These are phyloP conservation scores for Serendipita sp. DNA, from an alignment of 768 basidiomycete species.

Conservation along the genomic window DNA sequence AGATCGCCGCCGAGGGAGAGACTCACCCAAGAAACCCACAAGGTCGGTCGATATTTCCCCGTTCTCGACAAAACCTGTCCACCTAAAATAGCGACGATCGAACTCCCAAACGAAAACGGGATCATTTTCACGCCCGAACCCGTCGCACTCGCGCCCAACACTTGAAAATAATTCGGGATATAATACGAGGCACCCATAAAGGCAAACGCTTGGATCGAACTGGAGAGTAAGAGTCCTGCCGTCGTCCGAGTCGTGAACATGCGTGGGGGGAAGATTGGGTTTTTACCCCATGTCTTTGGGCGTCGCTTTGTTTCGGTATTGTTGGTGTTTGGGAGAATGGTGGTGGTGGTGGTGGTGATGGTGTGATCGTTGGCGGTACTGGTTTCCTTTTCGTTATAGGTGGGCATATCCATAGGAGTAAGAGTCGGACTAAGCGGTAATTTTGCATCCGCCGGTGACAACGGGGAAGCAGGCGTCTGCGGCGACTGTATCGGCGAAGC, in stretches of 20 bases:
- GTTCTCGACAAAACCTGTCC: slow-evolving; percentile 43
- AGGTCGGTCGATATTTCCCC: slow-evolving; percentile 41
- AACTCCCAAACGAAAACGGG: slow-evolving; percentile 47
- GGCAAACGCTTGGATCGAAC: slow-evolving; percentile 45
- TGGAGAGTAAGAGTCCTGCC: slow-evolving; percentile 36
- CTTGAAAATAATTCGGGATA: slow-evolving; percentile 64
- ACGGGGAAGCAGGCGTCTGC: too few species aligned
- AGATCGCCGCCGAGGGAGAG: background rate
- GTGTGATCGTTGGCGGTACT: too few species aligned
- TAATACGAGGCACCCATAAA: slow-evolving; percentile 49
- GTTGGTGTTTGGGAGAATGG: too few species aligned
- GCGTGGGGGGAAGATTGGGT: slow-evolving; percentile 59
- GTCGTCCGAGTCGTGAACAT: slow-evolving; percentile 74
- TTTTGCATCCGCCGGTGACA: too few species aligned
- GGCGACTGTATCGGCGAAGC: too few species aligned
- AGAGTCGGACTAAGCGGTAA: too few species aligned
- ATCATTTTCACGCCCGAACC: slow-evolving; percentile 59
- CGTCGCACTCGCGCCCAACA: slow-evolving; percentile 60
- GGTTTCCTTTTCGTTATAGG: too few species aligned
- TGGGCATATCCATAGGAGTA: too few species aligned
- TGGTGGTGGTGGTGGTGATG: too few species aligned
- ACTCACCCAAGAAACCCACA: slow-evolving; percentile 42
- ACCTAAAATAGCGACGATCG: slow-evolving; percentile 36
- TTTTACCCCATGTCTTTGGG: slow-evolving; percentile 30
- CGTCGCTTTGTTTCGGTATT: too few species aligned